These are phyloP conservation scores for Morella rubra DNA, from an alignment of 306 rosid genomes.

Conservation along the genomic window DNA sequence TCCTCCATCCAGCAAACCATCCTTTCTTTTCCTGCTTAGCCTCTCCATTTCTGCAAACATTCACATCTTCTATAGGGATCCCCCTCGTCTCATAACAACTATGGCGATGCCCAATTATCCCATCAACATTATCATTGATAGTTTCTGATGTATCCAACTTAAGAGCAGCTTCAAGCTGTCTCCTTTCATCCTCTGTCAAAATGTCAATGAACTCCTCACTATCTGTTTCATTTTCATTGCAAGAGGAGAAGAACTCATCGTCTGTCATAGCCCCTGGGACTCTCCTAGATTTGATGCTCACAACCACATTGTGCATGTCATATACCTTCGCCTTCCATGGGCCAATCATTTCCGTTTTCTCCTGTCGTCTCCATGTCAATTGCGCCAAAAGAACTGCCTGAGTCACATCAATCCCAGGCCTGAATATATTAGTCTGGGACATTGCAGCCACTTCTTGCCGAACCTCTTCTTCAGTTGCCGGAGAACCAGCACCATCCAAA, in stretches of 20 bases:
- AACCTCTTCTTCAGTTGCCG: constrained; percentile 85
- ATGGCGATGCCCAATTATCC: constrained; percentile 59
- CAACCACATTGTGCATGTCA: constrained; percentile 96
- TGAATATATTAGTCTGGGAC: constrained; percentile 90
- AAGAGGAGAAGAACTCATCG: constrained; percentile 74
- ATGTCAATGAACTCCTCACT: constrained; percentile 75
- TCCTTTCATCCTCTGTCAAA: constrained; percentile 90
- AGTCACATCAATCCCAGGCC: constrained; percentile 97
- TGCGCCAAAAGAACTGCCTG: constrained; percentile 98
- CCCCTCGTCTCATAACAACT: constrained; percentile 68
- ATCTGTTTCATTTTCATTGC: constrained; percentile 84
- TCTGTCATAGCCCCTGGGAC: constrained; percentile 99
- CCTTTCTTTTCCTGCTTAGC: constrained; percentile 83
- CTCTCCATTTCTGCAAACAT: constrained; percentile 57
- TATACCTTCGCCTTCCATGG: constrained; percentile 93
- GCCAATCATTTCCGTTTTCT: constrained; percentile 85
- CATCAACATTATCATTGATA: constrained; percentile 59
- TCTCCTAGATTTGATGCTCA: constrained; percentile 87
- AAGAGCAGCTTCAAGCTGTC: constrained; percentile 86
- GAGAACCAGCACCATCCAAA: constrained; percentile 84
- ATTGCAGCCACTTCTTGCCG: constrained; percentile 88
- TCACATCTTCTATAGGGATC: constrained; percentile 65
- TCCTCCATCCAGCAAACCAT: constrained; percentile 98
- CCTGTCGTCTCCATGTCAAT: constrained; percentile 94
- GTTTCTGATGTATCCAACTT: constrained; percentile 67